phyloP scores from a whole-genome alignment of 192 early-diverging fungal genomes.

The Spizellomyces sp. region DNA sequence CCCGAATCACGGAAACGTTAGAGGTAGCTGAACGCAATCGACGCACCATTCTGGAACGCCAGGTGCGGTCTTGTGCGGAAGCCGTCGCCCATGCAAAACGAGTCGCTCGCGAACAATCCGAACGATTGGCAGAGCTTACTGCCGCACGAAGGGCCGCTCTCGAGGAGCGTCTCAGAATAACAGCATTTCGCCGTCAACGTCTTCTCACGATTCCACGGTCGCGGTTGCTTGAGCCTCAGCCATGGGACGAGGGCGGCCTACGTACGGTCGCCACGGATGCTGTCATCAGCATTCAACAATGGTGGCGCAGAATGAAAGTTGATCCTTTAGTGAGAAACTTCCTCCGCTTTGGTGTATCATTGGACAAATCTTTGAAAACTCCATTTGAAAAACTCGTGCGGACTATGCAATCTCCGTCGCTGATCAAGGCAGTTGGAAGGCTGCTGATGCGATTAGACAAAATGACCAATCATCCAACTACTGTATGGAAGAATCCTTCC shows the following conservation, averaged over 20 bases:
- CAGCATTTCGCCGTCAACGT: constrained; percentile 23
- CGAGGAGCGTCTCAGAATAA: constrained; percentile 30
- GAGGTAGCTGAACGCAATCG: constrained; percentile 41
- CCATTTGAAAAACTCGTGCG: constrained; percentile 42
- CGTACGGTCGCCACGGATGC: constrained; percentile 18
- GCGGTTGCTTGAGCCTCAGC: constrained; percentile 29
- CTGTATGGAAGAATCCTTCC: constrained; percentile 51
- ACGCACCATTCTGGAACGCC: constrained; percentile 32
- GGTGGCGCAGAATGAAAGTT: constrained; percentile 41
- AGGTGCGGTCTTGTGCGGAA: constrained; percentile 28
- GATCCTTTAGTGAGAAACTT: constrained; percentile 28
- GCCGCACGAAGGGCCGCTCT: constrained; percentile 29
- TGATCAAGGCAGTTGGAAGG: constrained; percentile 43
- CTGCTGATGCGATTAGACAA: constrained; percentile 34
- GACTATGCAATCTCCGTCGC: constrained; percentile 34
- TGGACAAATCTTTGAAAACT: constrained; percentile 20
- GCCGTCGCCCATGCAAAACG: constrained; percentile 44
- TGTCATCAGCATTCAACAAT: constrained; percentile 35
- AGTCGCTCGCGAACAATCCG: constrained; percentile 39
- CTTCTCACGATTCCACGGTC: constrained; percentile 35
- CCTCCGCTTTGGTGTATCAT: constrained; percentile 18
- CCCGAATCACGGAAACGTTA: constrained; percentile 30
- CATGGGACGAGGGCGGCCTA: constrained; percentile 1
- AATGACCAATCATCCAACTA: not conserved
- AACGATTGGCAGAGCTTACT: constrained; percentile 16